phyloP scores from a whole-genome alignment of 768 basidiomycete genomes.

The Boletus sp. region DNA sequence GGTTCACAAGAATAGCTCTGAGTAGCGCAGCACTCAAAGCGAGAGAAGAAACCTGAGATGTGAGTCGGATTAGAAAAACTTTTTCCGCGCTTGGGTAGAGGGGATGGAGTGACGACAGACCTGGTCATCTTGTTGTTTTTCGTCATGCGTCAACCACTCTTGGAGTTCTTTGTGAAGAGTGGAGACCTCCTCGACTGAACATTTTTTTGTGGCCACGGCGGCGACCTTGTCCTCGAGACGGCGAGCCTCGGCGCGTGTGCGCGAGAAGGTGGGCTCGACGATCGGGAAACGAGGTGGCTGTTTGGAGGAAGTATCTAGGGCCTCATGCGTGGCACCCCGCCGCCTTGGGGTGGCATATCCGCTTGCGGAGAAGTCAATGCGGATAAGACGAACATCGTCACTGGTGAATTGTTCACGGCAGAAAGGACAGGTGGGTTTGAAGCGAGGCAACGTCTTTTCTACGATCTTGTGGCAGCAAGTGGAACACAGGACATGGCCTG shows the following conservation, averaged over 20 bases:
- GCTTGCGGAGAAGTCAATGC: constrained; percentile 68
- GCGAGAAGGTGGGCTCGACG: constrained; percentile 39
- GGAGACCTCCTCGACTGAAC: constrained; percentile 82
- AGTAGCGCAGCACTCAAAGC: constrained; percentile 74
- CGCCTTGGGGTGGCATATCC: constrained; percentile 69
- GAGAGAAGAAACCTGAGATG: constrained; percentile 57
- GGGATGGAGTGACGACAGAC: constrained; percentile 39
- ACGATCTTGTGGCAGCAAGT: constrained; percentile 76
- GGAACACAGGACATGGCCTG: constrained; percentile 80
- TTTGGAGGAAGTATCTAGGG: constrained; percentile 37
- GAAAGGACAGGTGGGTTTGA: constrained; percentile 77
- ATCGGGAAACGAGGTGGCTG: constrained; percentile 47
- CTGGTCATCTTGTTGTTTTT: constrained; percentile 55
- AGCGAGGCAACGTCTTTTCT: constrained; percentile 72
- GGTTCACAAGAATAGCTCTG: constrained; percentile 80
- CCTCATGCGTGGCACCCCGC: constrained; percentile 48
- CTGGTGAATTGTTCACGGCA: constrained; percentile 72
- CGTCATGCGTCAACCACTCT: constrained; percentile 65
- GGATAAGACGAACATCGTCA: constrained; percentile 70
- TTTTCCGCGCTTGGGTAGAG: constrained; percentile 7
- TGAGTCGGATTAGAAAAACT: constrained; percentile 3
- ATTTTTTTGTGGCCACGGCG: constrained; percentile 78
- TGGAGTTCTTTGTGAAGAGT: constrained; percentile 75
- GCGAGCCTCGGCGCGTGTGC: constrained; percentile 54
- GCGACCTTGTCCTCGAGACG: constrained; percentile 76